Percentiles rank a stretch among this genome's conserved stretches.
These are phyloP conservation scores for Chamaecyparis obtusa DNA, from an alignment of 75 land plant species.

Conservation along the genomic window DNA sequence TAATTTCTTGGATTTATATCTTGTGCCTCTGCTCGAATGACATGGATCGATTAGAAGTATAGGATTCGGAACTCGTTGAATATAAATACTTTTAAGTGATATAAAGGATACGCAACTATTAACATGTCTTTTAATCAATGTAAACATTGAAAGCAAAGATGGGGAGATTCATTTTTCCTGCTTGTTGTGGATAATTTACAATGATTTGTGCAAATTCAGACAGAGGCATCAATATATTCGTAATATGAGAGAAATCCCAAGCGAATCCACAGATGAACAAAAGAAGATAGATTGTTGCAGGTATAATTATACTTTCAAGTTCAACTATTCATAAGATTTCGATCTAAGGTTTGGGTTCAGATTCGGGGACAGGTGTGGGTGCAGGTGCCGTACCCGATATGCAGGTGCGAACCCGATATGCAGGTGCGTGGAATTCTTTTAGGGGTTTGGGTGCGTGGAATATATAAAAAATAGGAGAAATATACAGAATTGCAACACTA, in stretches of 20 bases:
- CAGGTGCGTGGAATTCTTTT: no score
- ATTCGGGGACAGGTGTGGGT: no score
- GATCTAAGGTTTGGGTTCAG: no score
- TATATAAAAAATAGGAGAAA: no score
- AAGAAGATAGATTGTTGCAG: neutral
- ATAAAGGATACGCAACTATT: slow-evolving; percentile 32
- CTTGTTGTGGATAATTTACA: slow-evolving; percentile 25
- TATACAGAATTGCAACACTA: no score
- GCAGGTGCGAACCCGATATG: no score
- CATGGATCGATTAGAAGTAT: slow-evolving; percentile 14
- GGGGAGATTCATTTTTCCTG: slow-evolving; percentile 41
- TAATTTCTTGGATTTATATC: slow-evolving; percentile 39
- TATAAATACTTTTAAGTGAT: slow-evolving; percentile 23
- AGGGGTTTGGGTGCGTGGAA: no score
- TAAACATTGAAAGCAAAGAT: slow-evolving; percentile 13
- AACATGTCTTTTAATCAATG: slow-evolving; percentile 22
- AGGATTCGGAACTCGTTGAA: neutral
- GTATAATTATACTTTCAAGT: neutral
- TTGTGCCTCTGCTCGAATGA: slow-evolving; percentile 43
- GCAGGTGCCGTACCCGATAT: no score
- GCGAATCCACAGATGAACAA: neutral
- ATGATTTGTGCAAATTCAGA: neutral
- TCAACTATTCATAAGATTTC: neutral
- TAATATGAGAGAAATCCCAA: neutral
- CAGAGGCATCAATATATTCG: neutral